Evolutionary conservation across 768 basidiomycete species (phyloP), one percentile per base, ranked within the genome.

Genomic region (Calvatia gigantea): DNA sequence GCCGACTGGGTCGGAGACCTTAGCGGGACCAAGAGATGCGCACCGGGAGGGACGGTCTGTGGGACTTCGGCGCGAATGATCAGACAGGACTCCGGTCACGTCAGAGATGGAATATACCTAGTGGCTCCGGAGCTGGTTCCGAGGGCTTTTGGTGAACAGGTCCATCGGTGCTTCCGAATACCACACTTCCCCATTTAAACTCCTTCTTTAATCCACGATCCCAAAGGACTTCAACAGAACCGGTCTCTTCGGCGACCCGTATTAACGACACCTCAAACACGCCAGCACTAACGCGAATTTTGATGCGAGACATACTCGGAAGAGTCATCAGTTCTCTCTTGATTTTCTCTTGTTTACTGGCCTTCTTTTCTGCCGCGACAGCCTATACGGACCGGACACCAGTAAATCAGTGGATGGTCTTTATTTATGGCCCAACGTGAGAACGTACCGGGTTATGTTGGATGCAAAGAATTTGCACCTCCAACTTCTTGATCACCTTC

Each of bases 371-470:
- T 39, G 89, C 88, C 25, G 87, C 80, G 51, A 89, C 74, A 43
- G 80, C 85, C 93, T 95, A 60, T 7, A 57, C 31, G 21, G 32
- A 19, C 32, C 42, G 42, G 35, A 37, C 37, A 42, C n/a, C n/a
- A n/a, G n/a, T 35, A 32, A 46, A 53, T 55, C 27, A 32, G n/a
- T 27, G 21, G 38, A 19, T 29, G 28, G 28, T 27, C 28, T 15
- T 25, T 45, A 35, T 56, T 43, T n/a, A n/a, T n/a, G n/a, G n/a
- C 41, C 32, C 37, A 31, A 45, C 48, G 17, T 25, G 42, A 47
- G 49, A 38, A 77, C 91, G 59, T 66, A 95, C 94, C 7, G 94
- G 94, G 63, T 97, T 98, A 65, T 98, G 95, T 62, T 89, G 87
- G 1, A 86, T 73, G 66, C 95, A 98, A 3, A 95, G 69, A 11